These are phyloP conservation scores for Aspergillus sp. DNA, from an alignment of 2,329 filamentous ascomycete genomes.

Conservation along the genomic window DNA sequence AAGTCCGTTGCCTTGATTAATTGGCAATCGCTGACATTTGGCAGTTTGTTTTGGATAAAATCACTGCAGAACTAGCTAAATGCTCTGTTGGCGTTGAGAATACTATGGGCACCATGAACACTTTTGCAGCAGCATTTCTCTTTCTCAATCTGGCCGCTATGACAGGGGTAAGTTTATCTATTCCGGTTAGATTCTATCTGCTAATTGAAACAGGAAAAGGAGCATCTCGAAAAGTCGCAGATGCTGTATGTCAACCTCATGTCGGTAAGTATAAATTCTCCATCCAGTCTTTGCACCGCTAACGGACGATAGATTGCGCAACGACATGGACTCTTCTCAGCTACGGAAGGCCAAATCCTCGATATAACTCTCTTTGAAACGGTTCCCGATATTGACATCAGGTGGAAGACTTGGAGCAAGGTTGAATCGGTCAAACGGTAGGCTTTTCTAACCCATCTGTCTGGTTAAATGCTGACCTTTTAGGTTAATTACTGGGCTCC, in stretches of 20 bases:
- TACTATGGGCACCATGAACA: conserved; percentile 45
- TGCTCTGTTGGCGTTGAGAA: conserved; percentile 41
- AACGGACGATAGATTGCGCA: conserved; percentile 40
- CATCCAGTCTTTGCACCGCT: not conserved
- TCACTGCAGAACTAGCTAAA: conserved; percentile 44
- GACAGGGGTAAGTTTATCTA: conserved; percentile 37
- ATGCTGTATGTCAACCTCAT: conserved; percentile 54
- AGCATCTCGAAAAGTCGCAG: conserved; percentile 49
- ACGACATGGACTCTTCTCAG: conserved; percentile 52
- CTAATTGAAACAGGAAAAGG: conserved; percentile 34
- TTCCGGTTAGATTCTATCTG: not conserved
- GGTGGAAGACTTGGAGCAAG: conserved; percentile 55
- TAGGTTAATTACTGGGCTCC: conserved; percentile 47
- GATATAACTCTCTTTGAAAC: conserved; percentile 44
- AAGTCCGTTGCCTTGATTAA: conserved; percentile 7
- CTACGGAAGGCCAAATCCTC: conserved; percentile 46
- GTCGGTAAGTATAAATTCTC: conserved; percentile 28
- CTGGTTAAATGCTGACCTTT: conserved; percentile 6
- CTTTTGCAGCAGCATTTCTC: conserved; percentile 49
- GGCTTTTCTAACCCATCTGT: not conserved
- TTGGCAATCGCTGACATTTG: conserved; percentile 8
- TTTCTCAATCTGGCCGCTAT: conserved; percentile 52
- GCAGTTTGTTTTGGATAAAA: conserved; percentile 37
- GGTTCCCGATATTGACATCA: conserved; percentile 45
- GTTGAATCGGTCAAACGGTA: conserved; percentile 53